Conservation (phyloP, 495 filamentous ascomycete species). For the Neurospora sp. region DNA sequence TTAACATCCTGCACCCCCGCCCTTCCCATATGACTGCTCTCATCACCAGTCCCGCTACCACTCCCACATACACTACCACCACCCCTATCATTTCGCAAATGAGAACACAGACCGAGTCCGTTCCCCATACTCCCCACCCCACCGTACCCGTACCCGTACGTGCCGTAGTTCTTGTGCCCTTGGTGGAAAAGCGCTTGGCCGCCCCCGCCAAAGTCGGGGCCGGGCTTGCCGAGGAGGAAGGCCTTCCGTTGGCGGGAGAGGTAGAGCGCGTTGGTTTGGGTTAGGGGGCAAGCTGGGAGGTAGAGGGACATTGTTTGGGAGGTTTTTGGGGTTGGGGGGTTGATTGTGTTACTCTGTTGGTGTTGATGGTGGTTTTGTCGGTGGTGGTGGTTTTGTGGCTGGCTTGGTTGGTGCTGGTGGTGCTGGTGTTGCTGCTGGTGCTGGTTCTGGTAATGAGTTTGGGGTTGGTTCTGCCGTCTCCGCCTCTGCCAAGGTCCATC, state of each 20-base stretch:
- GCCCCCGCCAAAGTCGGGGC: slow-evolving; percentile 58
- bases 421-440: neutral
- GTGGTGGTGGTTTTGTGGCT: neutral
- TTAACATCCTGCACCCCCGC: slow-evolving; percentile 41
- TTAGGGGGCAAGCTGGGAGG: slow-evolving; percentile 75
- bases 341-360: neutral
- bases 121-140: neutral
- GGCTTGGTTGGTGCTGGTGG: neutral
- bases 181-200: neutral
- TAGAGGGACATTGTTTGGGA: slow-evolving; percentile 51
- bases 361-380: neutral
- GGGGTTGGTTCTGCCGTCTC: slow-evolving; percentile 42
- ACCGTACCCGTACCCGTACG: neutral
- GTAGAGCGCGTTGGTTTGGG: slow-evolving; percentile 64
- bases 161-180: neutral
- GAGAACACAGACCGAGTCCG: neutral
- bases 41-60: slow-evolving; percentile 9
- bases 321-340: neutral
- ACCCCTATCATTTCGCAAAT: neutral
- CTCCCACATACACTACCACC: neutral
- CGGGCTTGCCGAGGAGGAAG: slow-evolving; percentile 50
- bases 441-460: neutral
- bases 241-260: slow-evolving; percentile 60
- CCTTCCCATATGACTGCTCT: slow-evolving; percentile 38
- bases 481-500: slow-evolving; percentile 10